A percentile compares a stretch with the other conserved stretches of the same genome.
These are phyloP conservation scores for Epichloe aotearoae DNA, from an alignment of 2,329 filamentous ascomycete genomes.

Conservation along the genomic window DNA sequence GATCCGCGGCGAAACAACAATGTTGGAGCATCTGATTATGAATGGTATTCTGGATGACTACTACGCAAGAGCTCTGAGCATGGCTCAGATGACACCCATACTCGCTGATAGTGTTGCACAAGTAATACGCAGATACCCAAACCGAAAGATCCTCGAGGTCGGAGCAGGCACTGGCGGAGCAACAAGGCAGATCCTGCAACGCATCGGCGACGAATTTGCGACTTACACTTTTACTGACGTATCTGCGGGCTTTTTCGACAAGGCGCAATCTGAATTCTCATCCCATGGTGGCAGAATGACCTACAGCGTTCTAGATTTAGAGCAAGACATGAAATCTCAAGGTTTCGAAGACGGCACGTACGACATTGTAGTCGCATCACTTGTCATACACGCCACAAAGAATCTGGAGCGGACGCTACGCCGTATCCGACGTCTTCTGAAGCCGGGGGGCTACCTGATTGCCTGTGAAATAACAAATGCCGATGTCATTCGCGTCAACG, in stretches of 20 bases:
- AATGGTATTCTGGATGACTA: conserved; percentile 17
- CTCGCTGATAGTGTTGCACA: background rate
- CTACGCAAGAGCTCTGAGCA: background rate
- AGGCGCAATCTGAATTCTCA: conserved; percentile 17
- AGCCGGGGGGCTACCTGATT: conserved; percentile 5
- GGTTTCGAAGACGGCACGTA: conserved; percentile 17
- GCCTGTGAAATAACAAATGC: conserved; percentile 1
- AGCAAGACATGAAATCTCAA: conserved; percentile 14
- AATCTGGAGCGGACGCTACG: conserved; percentile 12
- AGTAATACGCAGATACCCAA: background rate
- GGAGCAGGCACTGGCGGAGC: conserved; percentile 31
- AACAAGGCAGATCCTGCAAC: conserved; percentile 22
- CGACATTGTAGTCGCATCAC: conserved; percentile 25
- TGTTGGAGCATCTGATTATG: conserved; percentile 24
- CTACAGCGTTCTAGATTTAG: conserved; percentile 13
- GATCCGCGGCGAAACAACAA: conserved; percentile 19
- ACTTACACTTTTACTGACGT: conserved; percentile 33
- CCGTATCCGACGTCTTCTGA: conserved; percentile 5
- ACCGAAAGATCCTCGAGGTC: conserved; percentile 15
- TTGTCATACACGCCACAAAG: conserved; percentile 25
- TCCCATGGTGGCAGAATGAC: conserved; percentile 7
- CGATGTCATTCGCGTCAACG: background rate
- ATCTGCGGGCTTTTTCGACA: conserved; percentile 25
- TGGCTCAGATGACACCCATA: background rate
- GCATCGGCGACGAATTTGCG: conserved; percentile 16